phyloP scores from a whole-genome alignment of 371 early-diverging fungal genomes.

The Apophysomyces elegans region DNA sequence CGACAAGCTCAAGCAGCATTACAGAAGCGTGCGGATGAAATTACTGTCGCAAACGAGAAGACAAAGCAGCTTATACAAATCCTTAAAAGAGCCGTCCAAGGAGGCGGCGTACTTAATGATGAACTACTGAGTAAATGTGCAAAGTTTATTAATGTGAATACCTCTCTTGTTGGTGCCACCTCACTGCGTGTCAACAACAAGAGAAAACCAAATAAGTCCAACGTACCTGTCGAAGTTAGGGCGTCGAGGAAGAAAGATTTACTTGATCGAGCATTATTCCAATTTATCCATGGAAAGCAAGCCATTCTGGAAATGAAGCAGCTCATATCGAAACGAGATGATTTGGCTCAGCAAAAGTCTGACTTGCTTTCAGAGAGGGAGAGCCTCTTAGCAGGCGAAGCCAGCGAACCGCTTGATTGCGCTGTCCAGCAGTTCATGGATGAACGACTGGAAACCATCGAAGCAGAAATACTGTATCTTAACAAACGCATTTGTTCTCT shows the following conservation, averaged over 20 bases:
- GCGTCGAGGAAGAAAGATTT: slow-evolving; percentile 56
- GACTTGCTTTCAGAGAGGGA: slow-evolving; percentile 72
- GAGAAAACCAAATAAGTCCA: slow-evolving; percentile 14
- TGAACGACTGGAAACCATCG: slow-evolving; percentile 81
- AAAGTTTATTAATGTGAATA: slow-evolving; percentile 31
- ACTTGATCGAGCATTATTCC: slow-evolving; percentile 56
- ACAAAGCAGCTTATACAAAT: slow-evolving; percentile 51
- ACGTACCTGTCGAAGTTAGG: slow-evolving; percentile 29
- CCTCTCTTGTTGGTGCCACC: slow-evolving; percentile 3
- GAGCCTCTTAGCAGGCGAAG: slow-evolving; percentile 50
- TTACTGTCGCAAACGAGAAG: slow-evolving; percentile 58
- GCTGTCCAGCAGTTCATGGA: slow-evolving; percentile 74
- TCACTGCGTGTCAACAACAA: slow-evolving; percentile 16
- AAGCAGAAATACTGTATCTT: slow-evolving; percentile 78
- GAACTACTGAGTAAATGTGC: slow-evolving; percentile 29
- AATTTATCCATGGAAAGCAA: slow-evolving; percentile 50
- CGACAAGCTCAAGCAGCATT: slow-evolving; percentile 61
- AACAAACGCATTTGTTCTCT: slow-evolving; percentile 71
- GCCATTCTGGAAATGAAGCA: slow-evolving; percentile 47
- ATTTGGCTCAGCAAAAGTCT: slow-evolving; percentile 63
- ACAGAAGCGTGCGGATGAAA: slow-evolving; percentile 57
- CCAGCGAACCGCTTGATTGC: slow-evolving; percentile 41
- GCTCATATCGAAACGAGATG: slow-evolving; percentile 52
- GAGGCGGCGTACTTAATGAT: slow-evolving; percentile 46
- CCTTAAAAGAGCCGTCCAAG: slow-evolving; percentile 46